A percentile compares a stretch with the other conserved stretches of the same genome.
These are phyloP conservation scores for Penicillium fimorum DNA, from an alignment of 495 filamentous ascomycete genomes.

Conservation along the genomic window DNA sequence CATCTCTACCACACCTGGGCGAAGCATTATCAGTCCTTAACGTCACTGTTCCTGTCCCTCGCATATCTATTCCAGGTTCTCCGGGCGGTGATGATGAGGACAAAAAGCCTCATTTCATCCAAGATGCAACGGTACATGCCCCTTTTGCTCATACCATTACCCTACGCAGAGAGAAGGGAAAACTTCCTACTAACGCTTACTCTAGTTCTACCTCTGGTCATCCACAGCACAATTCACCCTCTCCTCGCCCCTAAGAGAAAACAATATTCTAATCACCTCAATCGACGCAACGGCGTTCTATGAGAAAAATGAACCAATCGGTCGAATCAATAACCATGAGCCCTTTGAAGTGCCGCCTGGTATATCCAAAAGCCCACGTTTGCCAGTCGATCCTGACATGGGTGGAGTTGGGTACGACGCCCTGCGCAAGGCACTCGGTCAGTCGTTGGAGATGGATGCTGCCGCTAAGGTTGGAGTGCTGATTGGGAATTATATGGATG, in stretches of 20 bases:
- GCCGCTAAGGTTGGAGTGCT: slow-evolving; percentile 66
- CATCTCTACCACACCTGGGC: slow-evolving; percentile 69
- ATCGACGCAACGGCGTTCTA: slow-evolving; percentile 86
- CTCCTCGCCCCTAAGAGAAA: slow-evolving; percentile 69
- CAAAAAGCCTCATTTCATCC: slow-evolving; percentile 66
- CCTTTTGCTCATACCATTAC: slow-evolving; percentile 24
- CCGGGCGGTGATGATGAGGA: slow-evolving; percentile 42
- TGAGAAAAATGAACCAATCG: slow-evolving; percentile 72
- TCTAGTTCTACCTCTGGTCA: slow-evolving; percentile 74
- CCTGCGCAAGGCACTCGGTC: slow-evolving; percentile 79
- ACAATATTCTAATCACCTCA: slow-evolving; percentile 68
- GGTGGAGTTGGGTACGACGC: slow-evolving; percentile 79
- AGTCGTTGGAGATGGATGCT: slow-evolving; percentile 74
- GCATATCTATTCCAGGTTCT: slow-evolving; percentile 52
- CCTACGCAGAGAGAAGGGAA: not conserved
- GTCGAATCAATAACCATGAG: slow-evolving; percentile 67
- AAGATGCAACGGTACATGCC: slow-evolving; percentile 69
- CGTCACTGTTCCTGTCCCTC: slow-evolving; percentile 68
- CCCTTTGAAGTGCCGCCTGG: slow-evolving; percentile 81
- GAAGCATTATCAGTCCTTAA: slow-evolving; percentile 65
- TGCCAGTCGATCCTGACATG: slow-evolving; percentile 79
- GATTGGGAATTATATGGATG: slow-evolving; percentile 69
- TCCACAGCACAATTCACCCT: slow-evolving; percentile 85
- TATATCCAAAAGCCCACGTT: slow-evolving; percentile 60
- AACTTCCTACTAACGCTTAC: not conserved